Percentiles rank a stretch among this genome's conserved stretches.
Conservation (phyloP, 1,139 yeast genomes). For the Yamadazyma siamensis region DNA sequence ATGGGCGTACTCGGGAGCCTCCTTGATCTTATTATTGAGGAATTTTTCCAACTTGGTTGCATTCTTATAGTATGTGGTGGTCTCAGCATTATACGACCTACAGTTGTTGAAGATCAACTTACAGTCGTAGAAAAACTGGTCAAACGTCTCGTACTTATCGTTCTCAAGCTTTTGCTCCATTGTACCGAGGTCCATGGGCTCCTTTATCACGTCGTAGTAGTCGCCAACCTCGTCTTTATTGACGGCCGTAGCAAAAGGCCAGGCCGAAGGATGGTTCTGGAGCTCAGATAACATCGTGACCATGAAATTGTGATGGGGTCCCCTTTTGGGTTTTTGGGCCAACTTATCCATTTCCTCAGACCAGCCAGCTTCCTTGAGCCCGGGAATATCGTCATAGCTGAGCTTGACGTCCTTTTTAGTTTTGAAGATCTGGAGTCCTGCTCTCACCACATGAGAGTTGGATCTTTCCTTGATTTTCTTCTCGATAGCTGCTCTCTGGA, state of each 20-base stretch:
- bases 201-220: slow-evolving; percentile 92
- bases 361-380: slow-evolving; percentile 93
- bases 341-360: slow-evolving; percentile 96
- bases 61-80: slow-evolving; percentile 84
- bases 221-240: slow-evolving; percentile 93
- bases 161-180: slow-evolving; percentile 93
- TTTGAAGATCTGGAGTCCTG: slow-evolving; percentile 76
- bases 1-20: slow-evolving; percentile 68
- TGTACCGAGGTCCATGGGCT: slow-evolving; percentile 97
- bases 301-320: slow-evolving; percentile 94
- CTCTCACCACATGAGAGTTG: slow-evolving; percentile 72
- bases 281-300: slow-evolving; percentile 81
- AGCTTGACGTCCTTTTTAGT: slow-evolving; percentile 41
- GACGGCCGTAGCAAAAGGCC: slow-evolving; percentile 97
- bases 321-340: slow-evolving; percentile 91
- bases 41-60: slow-evolving; percentile 92
- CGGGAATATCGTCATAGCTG: slow-evolving; percentile 77
- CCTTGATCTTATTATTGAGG: slow-evolving; percentile 74
- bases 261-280: slow-evolving; percentile 95
- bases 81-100: slow-evolving; percentile 82
- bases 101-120: slow-evolving; percentile 86
- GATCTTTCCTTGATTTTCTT: slow-evolving; percentile 79
- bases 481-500: slow-evolving; percentile 90
- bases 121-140: slow-evolving; percentile 87
- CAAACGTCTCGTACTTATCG: slow-evolving; percentile 87